These are phyloP conservation scores for Xylariaceae sp. DNA, from an alignment of 2,329 filamentous ascomycete genomes.

Conservation along the genomic window DNA sequence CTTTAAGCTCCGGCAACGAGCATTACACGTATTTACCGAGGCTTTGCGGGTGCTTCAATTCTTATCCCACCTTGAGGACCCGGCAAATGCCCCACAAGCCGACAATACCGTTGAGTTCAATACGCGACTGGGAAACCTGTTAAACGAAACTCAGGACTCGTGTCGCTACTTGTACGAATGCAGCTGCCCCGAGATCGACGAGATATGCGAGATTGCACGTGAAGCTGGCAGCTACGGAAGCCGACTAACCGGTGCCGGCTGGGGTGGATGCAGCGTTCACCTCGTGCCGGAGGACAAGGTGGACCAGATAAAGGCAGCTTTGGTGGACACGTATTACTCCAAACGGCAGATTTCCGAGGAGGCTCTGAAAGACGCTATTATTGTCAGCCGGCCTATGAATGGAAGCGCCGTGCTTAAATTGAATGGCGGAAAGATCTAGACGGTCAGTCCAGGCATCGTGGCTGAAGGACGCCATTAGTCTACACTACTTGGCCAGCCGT, in stretches of 20 bases:
- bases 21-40: slow-evolving; percentile 86
- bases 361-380: slow-evolving; percentile 72
- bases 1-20: slow-evolving; percentile 84
- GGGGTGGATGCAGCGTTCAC: slow-evolving; percentile 95
- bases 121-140: slow-evolving; percentile 67
- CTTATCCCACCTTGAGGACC: slow-evolving; percentile 66
- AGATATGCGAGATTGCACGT: slow-evolving; percentile 75
- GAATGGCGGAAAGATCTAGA: slow-evolving; percentile 31
- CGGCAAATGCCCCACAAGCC: slow-evolving; percentile 38
- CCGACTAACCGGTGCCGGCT: slow-evolving; percentile 85
- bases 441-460: not conserved
- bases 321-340: slow-evolving; percentile 78
- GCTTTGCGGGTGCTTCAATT: slow-evolving; percentile 82
- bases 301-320: slow-evolving; percentile 68
- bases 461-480: not conserved
- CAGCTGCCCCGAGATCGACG: slow-evolving; percentile 87
- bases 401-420: slow-evolving; percentile 55
- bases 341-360: slow-evolving; percentile 63
- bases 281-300: slow-evolving; percentile 82
- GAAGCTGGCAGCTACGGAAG: slow-evolving; percentile 78
- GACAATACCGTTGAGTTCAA: slow-evolving; percentile 60
- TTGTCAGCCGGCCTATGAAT: slow-evolving; percentile 82
- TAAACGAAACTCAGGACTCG: slow-evolving; percentile 86
- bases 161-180: slow-evolving; percentile 88
- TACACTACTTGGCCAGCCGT: not conserved